phyloP scores from a whole-genome alignment of 768 basidiomycete species.

The Trametes gibbosa region DNA sequence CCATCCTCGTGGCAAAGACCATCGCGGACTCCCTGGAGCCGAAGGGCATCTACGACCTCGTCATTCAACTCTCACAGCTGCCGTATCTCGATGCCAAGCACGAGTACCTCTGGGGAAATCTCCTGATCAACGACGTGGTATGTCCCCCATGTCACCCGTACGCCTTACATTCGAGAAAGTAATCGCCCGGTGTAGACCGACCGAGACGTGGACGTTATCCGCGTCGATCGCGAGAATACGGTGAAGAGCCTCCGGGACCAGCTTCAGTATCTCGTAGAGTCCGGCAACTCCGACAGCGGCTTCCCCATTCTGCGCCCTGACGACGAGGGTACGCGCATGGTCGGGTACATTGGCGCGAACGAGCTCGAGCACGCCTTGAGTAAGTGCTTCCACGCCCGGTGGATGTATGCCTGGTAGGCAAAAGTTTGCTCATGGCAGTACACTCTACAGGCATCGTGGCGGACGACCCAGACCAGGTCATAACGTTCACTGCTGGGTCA shows the following conservation, averaged over 20 bases:
- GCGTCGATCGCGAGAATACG: slow-evolving; percentile 70
- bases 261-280: slow-evolving; percentile 53
- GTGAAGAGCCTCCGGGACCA: slow-evolving; percentile 72
- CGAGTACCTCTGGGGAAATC: slow-evolving; percentile 82
- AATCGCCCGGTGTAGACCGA: slow-evolving; percentile 47
- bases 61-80: slow-evolving; percentile 82
- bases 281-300: slow-evolving; percentile 73
- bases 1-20: slow-evolving; percentile 87
- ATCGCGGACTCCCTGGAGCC: slow-evolving; percentile 86
- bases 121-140: slow-evolving; percentile 78
- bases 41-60: slow-evolving; percentile 95
- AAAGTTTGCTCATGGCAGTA: neutral
- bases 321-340: slow-evolving; percentile 55
- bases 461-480: slow-evolving; percentile 61
- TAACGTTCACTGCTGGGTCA: slow-evolving; percentile 59
- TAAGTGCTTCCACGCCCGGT: slow-evolving; percentile 37
- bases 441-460: slow-evolving; percentile 70
- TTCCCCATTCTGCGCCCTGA: slow-evolving; percentile 79
- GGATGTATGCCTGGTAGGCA: no score
- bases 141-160: slow-evolving; percentile 35
- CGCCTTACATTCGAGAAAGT: neutral
- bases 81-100: slow-evolving; percentile 92
- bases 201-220: slow-evolving; percentile 65
- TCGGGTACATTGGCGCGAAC: slow-evolving; percentile 88
- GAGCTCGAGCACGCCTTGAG: slow-evolving; percentile 93